Conservation (phyloP, 164 flowering plant genomes). For the Aristolochia contorta region DNA sequence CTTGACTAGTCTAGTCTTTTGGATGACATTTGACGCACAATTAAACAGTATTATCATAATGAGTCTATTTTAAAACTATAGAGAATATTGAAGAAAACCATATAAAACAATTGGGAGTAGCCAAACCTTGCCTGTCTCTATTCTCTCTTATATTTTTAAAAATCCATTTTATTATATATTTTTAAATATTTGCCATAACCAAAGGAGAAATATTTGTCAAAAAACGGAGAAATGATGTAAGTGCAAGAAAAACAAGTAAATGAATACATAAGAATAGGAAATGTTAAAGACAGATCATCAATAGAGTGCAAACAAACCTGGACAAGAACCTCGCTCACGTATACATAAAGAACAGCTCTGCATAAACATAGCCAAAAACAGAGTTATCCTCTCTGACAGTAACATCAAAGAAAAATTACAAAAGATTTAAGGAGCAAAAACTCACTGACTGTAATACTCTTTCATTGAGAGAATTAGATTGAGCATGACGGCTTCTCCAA, state of each 20-base stretch:
- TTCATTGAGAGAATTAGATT: conserved; percentile 56
- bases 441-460: conserved; percentile 48
- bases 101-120: too few relatives aligned
- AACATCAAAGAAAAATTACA: not conserved
- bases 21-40: too few relatives aligned
- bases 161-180: too few relatives aligned
- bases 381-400: not conserved
- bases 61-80: too few relatives aligned
- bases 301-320: conserved; percentile 46
- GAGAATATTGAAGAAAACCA: too few relatives aligned
- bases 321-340: conserved; percentile 57
- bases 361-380: conserved; percentile 15
- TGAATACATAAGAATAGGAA: not conserved
- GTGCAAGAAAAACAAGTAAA: not conserved
- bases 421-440: conserved; percentile 3
- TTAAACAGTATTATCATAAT: too few relatives aligned
- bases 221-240: too few relatives aligned
- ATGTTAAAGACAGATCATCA: not conserved
- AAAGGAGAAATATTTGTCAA: too few relatives aligned
- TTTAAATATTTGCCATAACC: too few relatives aligned
- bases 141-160: too few relatives aligned
- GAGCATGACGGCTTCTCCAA: conserved; percentile 73
- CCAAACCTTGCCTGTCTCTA: too few relatives aligned
- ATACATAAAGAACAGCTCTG: conserved; percentile 64
- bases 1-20: too few relatives aligned